Percentiles rank a stretch among this genome's conserved stretches.
These are phyloP conservation scores for Sphaerostilbella broomeana DNA, from an alignment of 2,329 filamentous ascomycete genomes.

Conservation along the genomic window DNA sequence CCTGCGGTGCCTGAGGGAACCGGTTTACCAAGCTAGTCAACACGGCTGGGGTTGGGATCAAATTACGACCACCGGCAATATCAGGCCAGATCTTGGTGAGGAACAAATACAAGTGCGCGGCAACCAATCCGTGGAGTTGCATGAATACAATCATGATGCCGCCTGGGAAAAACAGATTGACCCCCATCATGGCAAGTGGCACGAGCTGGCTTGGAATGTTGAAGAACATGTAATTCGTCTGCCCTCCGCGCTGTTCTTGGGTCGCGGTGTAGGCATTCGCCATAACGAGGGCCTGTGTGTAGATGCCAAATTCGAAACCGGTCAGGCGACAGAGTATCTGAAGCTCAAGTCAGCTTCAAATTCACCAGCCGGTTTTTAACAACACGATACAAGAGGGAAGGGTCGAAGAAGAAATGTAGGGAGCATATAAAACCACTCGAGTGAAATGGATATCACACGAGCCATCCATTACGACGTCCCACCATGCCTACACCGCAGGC, in stretches of 20 bases:
- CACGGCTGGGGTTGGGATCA: conserved; percentile 66
- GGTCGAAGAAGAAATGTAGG: conserved; percentile 46
- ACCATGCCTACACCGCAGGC: conserved; percentile 66
- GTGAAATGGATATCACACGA: conserved; percentile 53
- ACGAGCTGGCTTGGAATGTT: conserved; percentile 76
- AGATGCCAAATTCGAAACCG: conserved; percentile 34
- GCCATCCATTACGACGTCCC: conserved; percentile 68
- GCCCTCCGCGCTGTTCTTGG: conserved; percentile 74
- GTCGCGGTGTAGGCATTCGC: conserved; percentile 78
- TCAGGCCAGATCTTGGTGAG: conserved; percentile 80
- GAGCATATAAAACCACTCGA: conserved; percentile 54
- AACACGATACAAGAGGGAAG: not conserved
- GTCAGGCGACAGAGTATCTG: conserved; percentile 27
- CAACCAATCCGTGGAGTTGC: conserved; percentile 71
- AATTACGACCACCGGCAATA: conserved; percentile 76
- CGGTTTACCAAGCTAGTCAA: conserved; percentile 47
- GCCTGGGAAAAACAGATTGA: conserved; percentile 60
- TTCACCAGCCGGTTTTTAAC: not conserved
- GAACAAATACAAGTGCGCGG: conserved; percentile 88
- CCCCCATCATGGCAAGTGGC: conserved; percentile 70
- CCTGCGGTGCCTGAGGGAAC: conserved; percentile 1
- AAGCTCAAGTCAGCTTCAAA: conserved; percentile 18
- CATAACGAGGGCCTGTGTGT: conserved; percentile 62
- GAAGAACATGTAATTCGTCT: conserved; percentile 74
- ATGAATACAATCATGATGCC: conserved; percentile 51